Conservation (phyloP, 2,329 filamentous ascomycete genomes). For the Fusarium beomiforme region DNA sequence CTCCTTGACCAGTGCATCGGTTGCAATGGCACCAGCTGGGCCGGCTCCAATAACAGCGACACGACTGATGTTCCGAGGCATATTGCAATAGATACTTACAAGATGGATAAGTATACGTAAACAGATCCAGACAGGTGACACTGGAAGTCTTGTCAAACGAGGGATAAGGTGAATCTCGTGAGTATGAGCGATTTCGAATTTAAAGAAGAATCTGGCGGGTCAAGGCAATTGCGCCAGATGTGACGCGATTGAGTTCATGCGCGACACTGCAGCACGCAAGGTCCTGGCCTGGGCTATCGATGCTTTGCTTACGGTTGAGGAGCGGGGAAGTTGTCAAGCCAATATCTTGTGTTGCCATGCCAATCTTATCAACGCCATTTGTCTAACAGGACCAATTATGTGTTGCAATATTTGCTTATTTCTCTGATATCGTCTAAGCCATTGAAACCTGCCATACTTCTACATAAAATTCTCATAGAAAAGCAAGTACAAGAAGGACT, state of each 20-base stretch:
- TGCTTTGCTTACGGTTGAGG: background rate
- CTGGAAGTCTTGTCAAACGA: background rate
- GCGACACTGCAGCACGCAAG: background rate
- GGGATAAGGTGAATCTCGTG: background rate
- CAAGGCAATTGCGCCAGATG: background rate
- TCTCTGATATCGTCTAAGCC: too few relatives aligned
- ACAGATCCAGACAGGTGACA: background rate
- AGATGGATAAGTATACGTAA: too few relatives aligned
- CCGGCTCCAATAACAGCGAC: slow-evolving; percentile 28
- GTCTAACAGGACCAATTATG: background rate
- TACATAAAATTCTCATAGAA: too few relatives aligned
- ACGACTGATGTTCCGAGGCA: background rate
- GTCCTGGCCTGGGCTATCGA: too few relatives aligned
- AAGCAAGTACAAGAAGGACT: too few relatives aligned
- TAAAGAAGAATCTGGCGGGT: background rate
- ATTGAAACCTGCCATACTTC: too few relatives aligned
- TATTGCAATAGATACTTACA: background rate
- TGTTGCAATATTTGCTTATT: background rate
- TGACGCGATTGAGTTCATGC: background rate
- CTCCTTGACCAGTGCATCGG: slow-evolving; percentile 31
- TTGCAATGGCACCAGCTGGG: slow-evolving; percentile 26
- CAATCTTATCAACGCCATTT: background rate
- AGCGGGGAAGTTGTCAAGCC: background rate
- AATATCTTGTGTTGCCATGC: background rate
- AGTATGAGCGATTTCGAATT: background rate